Evolutionary conservation across 225 moss, liverwort and hornwort genomes (phyloP).

Genomic region (Bryoerythrophyllum caledonicum): DNA sequence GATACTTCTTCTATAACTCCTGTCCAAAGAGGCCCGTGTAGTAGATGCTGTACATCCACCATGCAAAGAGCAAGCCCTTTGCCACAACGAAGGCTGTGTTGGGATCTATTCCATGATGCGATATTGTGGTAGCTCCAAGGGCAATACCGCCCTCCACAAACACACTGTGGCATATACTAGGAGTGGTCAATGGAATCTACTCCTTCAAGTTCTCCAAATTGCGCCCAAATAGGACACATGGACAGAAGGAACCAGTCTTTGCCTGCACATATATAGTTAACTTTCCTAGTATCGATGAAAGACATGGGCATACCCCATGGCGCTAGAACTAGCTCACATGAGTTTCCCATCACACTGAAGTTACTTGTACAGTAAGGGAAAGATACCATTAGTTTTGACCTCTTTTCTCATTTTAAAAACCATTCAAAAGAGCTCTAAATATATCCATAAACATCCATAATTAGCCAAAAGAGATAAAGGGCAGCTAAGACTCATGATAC

Average conservation of each 20-base stretch:
- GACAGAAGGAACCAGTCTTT: constrained; percentile 61
- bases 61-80: constrained; percentile 61
- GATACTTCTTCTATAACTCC: constrained; percentile 68
- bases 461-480: no score
- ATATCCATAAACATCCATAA: no score
- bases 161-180: constrained; percentile 60
- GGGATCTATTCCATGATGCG: constrained; percentile 50
- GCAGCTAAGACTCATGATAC: no score
- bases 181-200: constrained; percentile 57
- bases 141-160: constrained; percentile 65
- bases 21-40: constrained; percentile 61
- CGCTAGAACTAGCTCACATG: neutral
- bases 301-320: neutral
- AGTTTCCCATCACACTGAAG: no score
- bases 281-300: constrained; percentile 15
- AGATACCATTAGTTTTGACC: no score
- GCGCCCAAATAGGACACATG: constrained; percentile 57
- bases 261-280: constrained; percentile 48
- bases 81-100: constrained; percentile 52
- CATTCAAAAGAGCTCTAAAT: no score
- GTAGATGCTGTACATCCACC: constrained; percentile 79
- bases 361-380: no score
- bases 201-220: constrained; percentile 67
- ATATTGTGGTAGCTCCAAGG: constrained; percentile 51
- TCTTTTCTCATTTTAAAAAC: no score